Evolutionary conservation across 768 basidiomycete species (phyloP).

Genomic region (Psilocybe cubensis): DNA sequence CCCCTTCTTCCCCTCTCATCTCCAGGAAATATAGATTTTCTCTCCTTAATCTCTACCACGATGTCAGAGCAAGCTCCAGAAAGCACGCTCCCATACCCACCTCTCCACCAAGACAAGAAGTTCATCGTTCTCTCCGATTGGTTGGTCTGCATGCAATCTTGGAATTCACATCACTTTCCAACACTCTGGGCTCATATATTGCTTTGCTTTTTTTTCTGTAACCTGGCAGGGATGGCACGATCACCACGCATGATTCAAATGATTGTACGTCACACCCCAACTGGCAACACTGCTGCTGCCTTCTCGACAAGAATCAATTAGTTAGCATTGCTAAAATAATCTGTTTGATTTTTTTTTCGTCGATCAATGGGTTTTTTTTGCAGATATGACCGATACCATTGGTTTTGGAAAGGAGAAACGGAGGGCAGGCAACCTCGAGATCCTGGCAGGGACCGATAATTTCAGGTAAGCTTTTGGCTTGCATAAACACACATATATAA

Average conservation of each 20-base stretch:
- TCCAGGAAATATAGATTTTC: too few species aligned
- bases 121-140: conserved; percentile 92
- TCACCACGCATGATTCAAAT: conserved; percentile 91
- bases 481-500: conserved; percentile 18
- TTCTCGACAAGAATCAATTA: background rate
- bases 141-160: conserved; percentile 47
- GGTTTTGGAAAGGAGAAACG: conserved; percentile 83
- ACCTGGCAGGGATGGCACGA: conserved; percentile 83
- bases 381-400: conserved; percentile 88
- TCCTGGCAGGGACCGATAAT: conserved; percentile 64
- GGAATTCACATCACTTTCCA: conserved; percentile 1
- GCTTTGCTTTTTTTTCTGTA: conserved; percentile 4
- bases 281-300: too few species aligned
- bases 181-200: conserved; percentile 2
- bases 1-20: background rate
- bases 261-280: conserved; percentile 61
- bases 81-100: conserved; percentile 81
- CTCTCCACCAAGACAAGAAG: conserved; percentile 76
- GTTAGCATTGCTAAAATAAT: background rate
- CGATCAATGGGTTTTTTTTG: too few species aligned
- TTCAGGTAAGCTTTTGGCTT: conserved; percentile 60
- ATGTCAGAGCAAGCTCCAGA: conserved; percentile 44
- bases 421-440: conserved; percentile 72
- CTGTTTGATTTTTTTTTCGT: background rate
- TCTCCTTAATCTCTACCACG: conserved; percentile 12